Evolutionary conservation across 2,329 filamentous ascomycete species (phyloP), one percentile per base, ranked within the genome.

Genomic region (Paradendryphiella salina): DNA sequence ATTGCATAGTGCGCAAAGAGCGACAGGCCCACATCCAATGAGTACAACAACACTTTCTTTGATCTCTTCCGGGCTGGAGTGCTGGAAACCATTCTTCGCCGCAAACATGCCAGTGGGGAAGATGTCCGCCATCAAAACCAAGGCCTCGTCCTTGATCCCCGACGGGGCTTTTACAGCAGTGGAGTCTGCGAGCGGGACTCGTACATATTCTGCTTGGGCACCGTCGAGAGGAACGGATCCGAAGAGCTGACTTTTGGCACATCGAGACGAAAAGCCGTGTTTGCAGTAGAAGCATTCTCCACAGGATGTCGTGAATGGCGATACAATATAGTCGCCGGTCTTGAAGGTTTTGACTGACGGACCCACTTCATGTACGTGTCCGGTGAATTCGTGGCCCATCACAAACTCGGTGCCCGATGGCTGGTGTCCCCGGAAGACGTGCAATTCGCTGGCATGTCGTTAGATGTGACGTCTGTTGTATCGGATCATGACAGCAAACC

Each of bases 61-160:
- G 43, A 86, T 82, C 48, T 85, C 79, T 54, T 84, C 79, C 11
- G 67, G 64, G 11, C 75, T 78, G 32, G 86, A 79, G 65, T 86
- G 75, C 50, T 83, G 82, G 71, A 96, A 87, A 5, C 85, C 92
- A 65, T 90, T 94, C 50, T 82, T 80, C 4, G 89, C 89, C 5
- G 89, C 91, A 63, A 92, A 96, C 75, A 85, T 96, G 6, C 92
- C 89, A 0, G 79, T 81, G 23, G 91, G 91, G 73, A 94, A 96
- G 64, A 96, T 95, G 68, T 96, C 91, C 13, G 89, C 90, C 91
- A 96, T 96, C 20, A 96, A 80, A 5, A 95, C 85, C 40, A 95
- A 79, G 29, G 85, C 85, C 57, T 88, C 82, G 60, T 93, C 86
- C 15, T 86, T 83, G 50, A 95, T 87, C 7, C 81, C 83, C 1